Evolutionary conservation across 192 early-diverging fungal species (phyloP).

Genomic region (Backusella mclennaniae): DNA sequence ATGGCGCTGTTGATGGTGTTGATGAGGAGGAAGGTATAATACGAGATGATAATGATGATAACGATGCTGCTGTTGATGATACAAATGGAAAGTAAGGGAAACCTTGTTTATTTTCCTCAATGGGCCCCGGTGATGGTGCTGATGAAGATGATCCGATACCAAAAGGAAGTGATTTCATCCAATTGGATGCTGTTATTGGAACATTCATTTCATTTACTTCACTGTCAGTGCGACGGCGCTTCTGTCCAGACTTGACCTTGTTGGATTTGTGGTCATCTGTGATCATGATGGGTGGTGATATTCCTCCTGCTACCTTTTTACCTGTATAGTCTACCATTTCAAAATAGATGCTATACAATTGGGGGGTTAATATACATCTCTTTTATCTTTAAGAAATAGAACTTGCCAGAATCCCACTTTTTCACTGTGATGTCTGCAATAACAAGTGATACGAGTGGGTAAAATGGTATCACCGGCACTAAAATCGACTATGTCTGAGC

Average conservation of each 20-base stretch:
- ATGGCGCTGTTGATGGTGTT: neutral
- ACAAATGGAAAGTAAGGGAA: neutral
- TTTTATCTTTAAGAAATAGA: no score
- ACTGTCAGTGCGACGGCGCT: slow-evolving; percentile 35
- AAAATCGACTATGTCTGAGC: slow-evolving; percentile 84
- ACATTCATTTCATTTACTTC: slow-evolving; percentile 14
- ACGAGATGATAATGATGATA: neutral
- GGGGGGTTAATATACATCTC: no score
- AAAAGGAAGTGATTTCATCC: slow-evolving; percentile 4
- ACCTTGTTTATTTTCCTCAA: neutral
- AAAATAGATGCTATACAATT: slow-evolving; percentile 67
- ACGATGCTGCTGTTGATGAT: neutral
- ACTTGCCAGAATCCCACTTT: slow-evolving; percentile 82
- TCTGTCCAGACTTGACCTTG: slow-evolving; percentile 45
- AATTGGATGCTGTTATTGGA: neutral
- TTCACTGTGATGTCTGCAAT: slow-evolving; percentile 93
- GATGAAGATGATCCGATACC: neutral
- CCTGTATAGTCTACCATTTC: slow-evolving; percentile 68
- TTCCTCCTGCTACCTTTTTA: slow-evolving; percentile 71
- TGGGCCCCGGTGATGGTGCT: neutral
- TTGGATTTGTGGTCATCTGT: slow-evolving; percentile 97
- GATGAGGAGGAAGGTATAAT: neutral
- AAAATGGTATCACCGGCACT: slow-evolving; percentile 85
- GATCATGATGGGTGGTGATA: slow-evolving; percentile 94
- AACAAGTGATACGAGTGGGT: slow-evolving; percentile 94